These are phyloP conservation scores for Porphyrellus sp. DNA, from an alignment of 1,284 basidiomycete genomes.

Conservation along the genomic window DNA sequence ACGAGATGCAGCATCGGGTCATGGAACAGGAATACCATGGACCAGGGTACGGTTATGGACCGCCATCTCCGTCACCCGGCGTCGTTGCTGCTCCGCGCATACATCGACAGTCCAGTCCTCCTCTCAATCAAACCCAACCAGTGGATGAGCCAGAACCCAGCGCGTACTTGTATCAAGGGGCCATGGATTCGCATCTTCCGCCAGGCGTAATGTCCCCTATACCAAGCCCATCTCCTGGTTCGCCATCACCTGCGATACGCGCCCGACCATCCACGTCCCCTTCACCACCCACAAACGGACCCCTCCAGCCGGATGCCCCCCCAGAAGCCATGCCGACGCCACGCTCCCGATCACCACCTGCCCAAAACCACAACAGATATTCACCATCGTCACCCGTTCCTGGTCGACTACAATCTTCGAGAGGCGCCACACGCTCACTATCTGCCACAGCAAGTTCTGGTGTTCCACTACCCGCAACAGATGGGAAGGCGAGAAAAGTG, in stretches of 20 bases:
- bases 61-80: slow-evolving; percentile 25
- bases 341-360: slow-evolving; percentile 38
- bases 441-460: slow-evolving; percentile 59
- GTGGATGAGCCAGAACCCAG: slow-evolving; percentile 26
- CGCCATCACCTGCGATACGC: slow-evolving; percentile 16
- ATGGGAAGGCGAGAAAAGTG: slow-evolving; percentile 62
- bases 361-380: slow-evolving; percentile 41
- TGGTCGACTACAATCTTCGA: slow-evolving; percentile 33
- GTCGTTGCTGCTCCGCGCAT: slow-evolving; percentile 31
- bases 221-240: slow-evolving; percentile 12
- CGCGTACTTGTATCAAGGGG: slow-evolving; percentile 22
- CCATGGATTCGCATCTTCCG: slow-evolving; percentile 21
- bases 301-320: slow-evolving; percentile 12
- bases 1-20: slow-evolving; percentile 88
- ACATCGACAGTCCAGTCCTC: slow-evolving; percentile 31
- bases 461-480: slow-evolving; percentile 40
- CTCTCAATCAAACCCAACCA: slow-evolving; percentile 25
- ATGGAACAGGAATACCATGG: slow-evolving; percentile 80
- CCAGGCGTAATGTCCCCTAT: slow-evolving; percentile 16
- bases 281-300: slow-evolving; percentile 32
- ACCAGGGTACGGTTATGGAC: slow-evolving; percentile 36
- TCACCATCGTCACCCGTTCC: slow-evolving; percentile 29
- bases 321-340: slow-evolving; percentile 18
- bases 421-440: slow-evolving; percentile 55
- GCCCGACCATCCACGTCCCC: slow-evolving; percentile 17